These are phyloP conservation scores for Cryptococcus sp. DNA, from an alignment of 1,284 basidiomycete species.

Conservation along the genomic window DNA sequence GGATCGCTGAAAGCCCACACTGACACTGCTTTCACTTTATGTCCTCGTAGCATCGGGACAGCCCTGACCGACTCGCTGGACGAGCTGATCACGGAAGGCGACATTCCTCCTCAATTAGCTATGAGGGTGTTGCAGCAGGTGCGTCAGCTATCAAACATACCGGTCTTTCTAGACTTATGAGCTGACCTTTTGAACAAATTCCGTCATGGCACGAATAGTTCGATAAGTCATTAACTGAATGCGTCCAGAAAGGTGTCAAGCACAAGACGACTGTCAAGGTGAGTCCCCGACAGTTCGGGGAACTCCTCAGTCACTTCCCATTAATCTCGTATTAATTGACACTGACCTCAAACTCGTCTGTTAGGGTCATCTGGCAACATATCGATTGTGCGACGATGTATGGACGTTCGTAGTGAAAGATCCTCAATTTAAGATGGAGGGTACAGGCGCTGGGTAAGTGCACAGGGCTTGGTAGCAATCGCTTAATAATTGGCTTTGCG, in stretches of 20 bases:
- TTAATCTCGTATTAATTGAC: too few species aligned
- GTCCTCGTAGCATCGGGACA: conserved; percentile 77
- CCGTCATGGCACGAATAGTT: conserved; percentile 62
- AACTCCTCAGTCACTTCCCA: too few species aligned
- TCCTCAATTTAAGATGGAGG: conserved; percentile 91
- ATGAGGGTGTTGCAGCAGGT: conserved; percentile 98
- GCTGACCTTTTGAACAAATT: background rate
- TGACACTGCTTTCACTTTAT: background rate
- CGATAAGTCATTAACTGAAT: conserved; percentile 90
- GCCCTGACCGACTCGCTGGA: conserved; percentile 98
- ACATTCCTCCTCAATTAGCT: conserved; percentile 94
- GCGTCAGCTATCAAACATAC: conserved; percentile 26
- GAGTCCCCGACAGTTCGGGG: conserved; percentile 35
- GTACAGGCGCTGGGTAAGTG: conserved; percentile 57
- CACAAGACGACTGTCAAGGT: conserved; percentile 89
- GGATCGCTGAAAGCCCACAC: background rate
- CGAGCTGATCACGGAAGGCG: conserved; percentile 94
- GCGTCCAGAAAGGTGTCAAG: conserved; percentile 86
- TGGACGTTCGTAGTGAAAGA: conserved; percentile 96
- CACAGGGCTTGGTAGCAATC: background rate
- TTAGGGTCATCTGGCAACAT: conserved; percentile 85
- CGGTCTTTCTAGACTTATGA: background rate
- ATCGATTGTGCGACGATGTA: conserved; percentile 93
- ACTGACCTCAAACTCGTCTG: too few species aligned
- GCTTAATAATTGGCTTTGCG: background rate